These are phyloP conservation scores for Fomitopsis betulina DNA, from an alignment of 1,284 basidiomycete species.

Conservation along the genomic window DNA sequence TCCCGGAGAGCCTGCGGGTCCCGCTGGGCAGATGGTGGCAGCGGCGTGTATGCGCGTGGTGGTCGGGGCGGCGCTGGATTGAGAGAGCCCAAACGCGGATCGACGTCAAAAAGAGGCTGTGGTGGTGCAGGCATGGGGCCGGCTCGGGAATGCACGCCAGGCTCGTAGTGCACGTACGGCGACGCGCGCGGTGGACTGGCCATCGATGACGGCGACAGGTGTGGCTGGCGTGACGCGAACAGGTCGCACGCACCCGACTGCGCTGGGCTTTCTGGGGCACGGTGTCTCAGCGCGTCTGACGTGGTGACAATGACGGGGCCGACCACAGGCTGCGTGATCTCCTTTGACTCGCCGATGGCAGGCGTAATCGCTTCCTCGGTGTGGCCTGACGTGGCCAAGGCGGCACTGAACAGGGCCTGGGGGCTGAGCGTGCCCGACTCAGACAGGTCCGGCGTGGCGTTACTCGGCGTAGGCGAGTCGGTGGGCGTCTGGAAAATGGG, in stretches of 20 bases:
- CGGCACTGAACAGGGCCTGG: neutral
- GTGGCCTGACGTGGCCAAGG: neutral
- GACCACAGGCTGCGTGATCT: slow-evolving; percentile 51
- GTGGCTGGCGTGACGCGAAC: slow-evolving; percentile 4
- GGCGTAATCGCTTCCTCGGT: slow-evolving; percentile 40
- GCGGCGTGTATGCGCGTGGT: slow-evolving; percentile 55
- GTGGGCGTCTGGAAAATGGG: slow-evolving; percentile 50
- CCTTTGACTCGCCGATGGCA: slow-evolving; percentile 52
- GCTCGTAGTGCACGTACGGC: slow-evolving; percentile 57
- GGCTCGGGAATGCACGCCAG: slow-evolving; percentile 63
- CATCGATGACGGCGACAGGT: slow-evolving; percentile 5
- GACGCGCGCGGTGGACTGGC: slow-evolving; percentile 5
- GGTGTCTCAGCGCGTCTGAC: slow-evolving; percentile 18
- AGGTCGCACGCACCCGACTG: slow-evolving; percentile 3
- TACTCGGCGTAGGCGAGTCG: slow-evolving; percentile 39
- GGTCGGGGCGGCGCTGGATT: slow-evolving; percentile 58
- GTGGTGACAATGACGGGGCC: slow-evolving; percentile 50
- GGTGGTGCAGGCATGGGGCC: slow-evolving; percentile 69
- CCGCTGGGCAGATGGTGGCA: slow-evolving; percentile 28
- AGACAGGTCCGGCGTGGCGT: slow-evolving; percentile 28
- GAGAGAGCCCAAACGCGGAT: slow-evolving; percentile 27
- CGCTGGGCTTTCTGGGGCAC: neutral
- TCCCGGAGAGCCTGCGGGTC: slow-evolving; percentile 54
- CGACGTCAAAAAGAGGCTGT: slow-evolving; percentile 28
- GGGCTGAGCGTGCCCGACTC: slow-evolving; percentile 19